Evolutionary conservation across 148 eudicot species (phyloP).

Genomic region (Rhododendron vialii): DNA sequence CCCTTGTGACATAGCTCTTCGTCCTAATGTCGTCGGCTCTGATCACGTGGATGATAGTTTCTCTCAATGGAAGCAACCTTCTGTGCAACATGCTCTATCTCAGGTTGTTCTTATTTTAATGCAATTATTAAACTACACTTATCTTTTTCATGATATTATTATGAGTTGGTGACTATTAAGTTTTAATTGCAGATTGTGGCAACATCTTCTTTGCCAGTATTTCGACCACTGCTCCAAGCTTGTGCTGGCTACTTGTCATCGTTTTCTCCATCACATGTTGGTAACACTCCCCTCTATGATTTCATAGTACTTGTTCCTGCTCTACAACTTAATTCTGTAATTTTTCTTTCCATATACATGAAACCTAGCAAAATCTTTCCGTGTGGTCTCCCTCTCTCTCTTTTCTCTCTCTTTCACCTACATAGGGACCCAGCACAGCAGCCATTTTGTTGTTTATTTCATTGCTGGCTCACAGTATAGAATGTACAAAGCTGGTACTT

Average conservation of each 20-base stretch:
- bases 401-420: not conserved
- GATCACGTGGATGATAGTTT: slow-evolving; percentile 54
- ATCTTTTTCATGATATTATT: not conserved
- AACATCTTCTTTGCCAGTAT: slow-evolving; percentile 54
- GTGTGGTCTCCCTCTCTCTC: not conserved
- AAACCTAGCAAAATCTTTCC: not conserved
- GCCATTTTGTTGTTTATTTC: not conserved
- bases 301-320: not conserved
- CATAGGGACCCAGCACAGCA: not conserved
- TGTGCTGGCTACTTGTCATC: slow-evolving; percentile 81
- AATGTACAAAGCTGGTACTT: not conserved
- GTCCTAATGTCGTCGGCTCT: slow-evolving; percentile 47
- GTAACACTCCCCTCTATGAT: slow-evolving; percentile 25
- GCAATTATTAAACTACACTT: not conserved
- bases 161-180: slow-evolving; percentile 1
- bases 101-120: slow-evolving; percentile 38
- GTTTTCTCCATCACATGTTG: slow-evolving; percentile 69
- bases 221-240: slow-evolving; percentile 64
- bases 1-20: slow-evolving; percentile 52
- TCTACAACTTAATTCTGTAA: not conserved
- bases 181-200: slow-evolving; percentile 60
- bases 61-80: slow-evolving; percentile 69
- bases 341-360: not conserved
- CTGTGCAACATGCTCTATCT: slow-evolving; percentile 63
- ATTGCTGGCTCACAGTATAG: not conserved